phyloP scores from a whole-genome alignment of 2,329 filamentous ascomycete species.

The Pseudopyrenochaeta lycopersici region DNA sequence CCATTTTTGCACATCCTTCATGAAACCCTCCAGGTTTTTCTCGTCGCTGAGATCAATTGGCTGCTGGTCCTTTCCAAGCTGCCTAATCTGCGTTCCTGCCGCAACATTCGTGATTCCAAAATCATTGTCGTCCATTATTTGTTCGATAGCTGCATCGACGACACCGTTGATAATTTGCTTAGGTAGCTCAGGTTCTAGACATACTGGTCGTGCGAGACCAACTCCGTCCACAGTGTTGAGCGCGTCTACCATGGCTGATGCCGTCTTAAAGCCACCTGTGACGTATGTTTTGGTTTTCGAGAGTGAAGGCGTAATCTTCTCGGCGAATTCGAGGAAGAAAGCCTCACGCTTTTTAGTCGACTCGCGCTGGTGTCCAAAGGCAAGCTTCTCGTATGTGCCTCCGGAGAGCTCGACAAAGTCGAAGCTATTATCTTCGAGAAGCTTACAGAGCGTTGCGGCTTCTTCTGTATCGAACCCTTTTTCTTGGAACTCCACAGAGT shows the following conservation, averaged over 20 bases:
- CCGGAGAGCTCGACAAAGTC: constrained; percentile 69
- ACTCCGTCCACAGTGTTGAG: constrained; percentile 67
- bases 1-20: constrained; percentile 60
- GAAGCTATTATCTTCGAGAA: constrained; percentile 61
- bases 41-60: constrained; percentile 62
- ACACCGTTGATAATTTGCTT: constrained; percentile 56
- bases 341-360: constrained; percentile 65
- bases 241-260: constrained; percentile 66
- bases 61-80: constrained; percentile 62
- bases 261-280: constrained; percentile 66
- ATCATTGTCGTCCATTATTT: constrained; percentile 60
- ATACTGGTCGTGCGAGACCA: constrained; percentile 64
- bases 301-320: constrained; percentile 59
- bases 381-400: constrained; percentile 66
- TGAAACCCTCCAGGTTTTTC: constrained; percentile 58
- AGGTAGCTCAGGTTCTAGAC: constrained; percentile 60
- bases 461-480: constrained; percentile 63
- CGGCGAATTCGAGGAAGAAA: constrained; percentile 70
- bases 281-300: constrained; percentile 68
- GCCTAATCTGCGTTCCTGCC: constrained; percentile 61
- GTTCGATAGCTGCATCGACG: constrained; percentile 57
- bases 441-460: constrained; percentile 57
- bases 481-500: constrained; percentile 65
- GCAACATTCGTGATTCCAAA: constrained; percentile 60
- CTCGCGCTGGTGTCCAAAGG: constrained; percentile 62